Base-by-base conservation (phyloP, 2,329 filamentous ascomycete genomes). In the Diplodia scrobiculata region DNA sequence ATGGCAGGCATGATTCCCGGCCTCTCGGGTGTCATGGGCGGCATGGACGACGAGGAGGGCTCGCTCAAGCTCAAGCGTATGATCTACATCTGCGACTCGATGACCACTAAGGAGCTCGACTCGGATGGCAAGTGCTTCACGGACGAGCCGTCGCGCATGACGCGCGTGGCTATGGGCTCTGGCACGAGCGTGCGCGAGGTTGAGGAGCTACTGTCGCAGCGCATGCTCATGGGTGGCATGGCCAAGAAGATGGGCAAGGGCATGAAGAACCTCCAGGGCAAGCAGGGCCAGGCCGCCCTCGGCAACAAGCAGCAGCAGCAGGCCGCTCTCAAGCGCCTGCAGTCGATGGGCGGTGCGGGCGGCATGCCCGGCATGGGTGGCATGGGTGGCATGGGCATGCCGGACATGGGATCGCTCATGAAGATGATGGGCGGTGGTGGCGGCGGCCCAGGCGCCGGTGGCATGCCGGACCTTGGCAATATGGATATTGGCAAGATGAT, bases 1-100 rank as follows among this genome's bases (percentile, higher is more conserved):
- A 96, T 99, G 87, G 96, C 94, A 0, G 92, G 93, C 72, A 99
- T 99, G 95, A 98, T 99, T 69, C 95, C 95, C 0, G 95, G 95
- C 32, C 89, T 99, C 78, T 90, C 90, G 71, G 91, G 90, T 74
- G 89, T 98, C 84, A 98, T 97, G 87, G 89, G 91, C 63, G 92
- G 92, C 47, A 95, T 98, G 86, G 93, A 98, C 75, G 96, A 99
- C 75, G 94, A 98, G 74, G 95, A 98, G 74, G 94, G 94, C n/a
- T 88, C 89, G 65, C 82, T 89, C 72, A 97, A 98, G 79, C 85
- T 99, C 29, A 96, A 96, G 79, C 89, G 95, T 69, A 99, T 99
- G 95, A 92, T 99, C 71, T 98, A 96, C 81, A 97, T 99, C 68
- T 97, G 93, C 81, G 95, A 99, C 80, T 94, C 90, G 69, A 99